phyloP scores from a whole-genome alignment of 1,284 basidiomycete species.

The Tilletia setariae region DNA sequence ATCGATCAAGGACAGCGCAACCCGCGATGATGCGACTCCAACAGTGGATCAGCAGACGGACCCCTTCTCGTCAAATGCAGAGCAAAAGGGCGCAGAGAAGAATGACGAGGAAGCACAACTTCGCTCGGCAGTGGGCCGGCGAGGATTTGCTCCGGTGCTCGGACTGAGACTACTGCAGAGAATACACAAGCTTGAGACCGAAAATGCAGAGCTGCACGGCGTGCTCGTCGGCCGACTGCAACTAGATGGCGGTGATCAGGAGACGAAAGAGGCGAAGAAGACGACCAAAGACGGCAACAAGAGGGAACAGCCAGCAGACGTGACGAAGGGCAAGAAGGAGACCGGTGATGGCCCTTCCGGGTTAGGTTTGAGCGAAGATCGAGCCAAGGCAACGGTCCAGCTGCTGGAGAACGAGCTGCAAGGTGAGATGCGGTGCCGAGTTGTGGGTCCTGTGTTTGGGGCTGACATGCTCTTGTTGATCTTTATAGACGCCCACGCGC shows the following conservation, averaged over 20 bases:
- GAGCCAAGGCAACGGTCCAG: slow-evolving; percentile 9
- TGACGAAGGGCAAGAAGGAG: slow-evolving; percentile 29
- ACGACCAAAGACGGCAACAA: slow-evolving; percentile 27
- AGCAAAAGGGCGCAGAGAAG: not conserved
- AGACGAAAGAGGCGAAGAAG: not conserved
- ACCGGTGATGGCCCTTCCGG: slow-evolving; percentile 21
- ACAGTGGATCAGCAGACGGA: not conserved
- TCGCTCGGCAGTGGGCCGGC: slow-evolving; percentile 10
- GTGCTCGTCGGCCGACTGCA: slow-evolving; percentile 20
- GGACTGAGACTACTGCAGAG: slow-evolving; percentile 35
- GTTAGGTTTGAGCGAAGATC: not conserved
- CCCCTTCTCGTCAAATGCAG: not conserved
- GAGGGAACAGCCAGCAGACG: slow-evolving; percentile 26
- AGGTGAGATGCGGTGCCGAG: not conserved
- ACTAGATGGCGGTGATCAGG: not conserved
- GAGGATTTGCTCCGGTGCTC: slow-evolving; percentile 24
- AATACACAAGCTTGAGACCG: slow-evolving; percentile 27
- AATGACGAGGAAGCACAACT: not conserved
- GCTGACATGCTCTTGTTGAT: too few relatives aligned
- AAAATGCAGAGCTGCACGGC: slow-evolving; percentile 32
- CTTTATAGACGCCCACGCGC: slow-evolving; percentile 4
- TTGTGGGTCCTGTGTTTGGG: too few relatives aligned
- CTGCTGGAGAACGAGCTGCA: slow-evolving; percentile 13
- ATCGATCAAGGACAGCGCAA: not conserved
- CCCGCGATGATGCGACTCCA: not conserved